A percentile compares a stretch with the other conserved stretches of the same genome.
Conservation (phyloP, 2,329 filamentous ascomycete species). For the Ceratocystiopsis sp. region DNA sequence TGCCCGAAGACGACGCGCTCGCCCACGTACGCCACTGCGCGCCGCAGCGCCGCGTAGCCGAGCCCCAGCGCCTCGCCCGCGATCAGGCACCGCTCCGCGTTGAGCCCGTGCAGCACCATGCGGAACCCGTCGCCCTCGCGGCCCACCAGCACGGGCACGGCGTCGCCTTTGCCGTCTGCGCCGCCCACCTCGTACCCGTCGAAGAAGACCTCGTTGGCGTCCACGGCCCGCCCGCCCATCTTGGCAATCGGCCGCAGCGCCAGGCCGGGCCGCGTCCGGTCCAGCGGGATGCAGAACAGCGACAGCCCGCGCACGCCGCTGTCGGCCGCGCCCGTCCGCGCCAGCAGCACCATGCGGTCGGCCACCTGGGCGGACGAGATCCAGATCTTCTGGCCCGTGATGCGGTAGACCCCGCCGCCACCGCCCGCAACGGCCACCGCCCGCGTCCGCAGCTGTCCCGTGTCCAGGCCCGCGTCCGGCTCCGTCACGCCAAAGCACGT, state of each 20-base stretch:
- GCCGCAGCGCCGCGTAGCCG: conserved; percentile 52
- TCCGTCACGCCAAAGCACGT: conserved; percentile 78
- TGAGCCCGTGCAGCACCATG: conserved; percentile 65
- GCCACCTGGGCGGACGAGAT: conserved; percentile 75
- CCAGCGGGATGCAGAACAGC: conserved; percentile 65
- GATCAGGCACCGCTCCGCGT: conserved; percentile 57
- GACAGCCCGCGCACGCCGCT: conserved; percentile 45
- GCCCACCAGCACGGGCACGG: conserved; percentile 50
- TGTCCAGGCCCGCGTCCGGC: conserved; percentile 65
- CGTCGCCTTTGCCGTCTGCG: conserved; percentile 12
- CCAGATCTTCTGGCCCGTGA: conserved; percentile 77
- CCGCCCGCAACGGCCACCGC: conserved; percentile 38
- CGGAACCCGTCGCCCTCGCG: conserved; percentile 62
- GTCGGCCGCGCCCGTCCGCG: conserved; percentile 34
- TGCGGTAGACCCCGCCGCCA: conserved; percentile 29
- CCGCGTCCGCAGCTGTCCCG: conserved; percentile 48
- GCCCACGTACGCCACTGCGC: conserved; percentile 46
- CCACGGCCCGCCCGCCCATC: conserved; percentile 69
- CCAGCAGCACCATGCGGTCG: conserved; percentile 66
- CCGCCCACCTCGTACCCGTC: conserved; percentile 48
- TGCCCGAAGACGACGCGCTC: conserved; percentile 50
- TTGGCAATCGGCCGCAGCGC: conserved; percentile 61
- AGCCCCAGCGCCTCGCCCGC: conserved; percentile 67
- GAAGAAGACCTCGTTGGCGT: conserved; percentile 80
- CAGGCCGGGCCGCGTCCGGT: conserved; percentile 40